Percentiles rank a stretch among this genome's conserved stretches.
Evolutionary conservation across 352 stramenopile species (phyloP).

Genomic region (Pythium apleroticum): DNA sequence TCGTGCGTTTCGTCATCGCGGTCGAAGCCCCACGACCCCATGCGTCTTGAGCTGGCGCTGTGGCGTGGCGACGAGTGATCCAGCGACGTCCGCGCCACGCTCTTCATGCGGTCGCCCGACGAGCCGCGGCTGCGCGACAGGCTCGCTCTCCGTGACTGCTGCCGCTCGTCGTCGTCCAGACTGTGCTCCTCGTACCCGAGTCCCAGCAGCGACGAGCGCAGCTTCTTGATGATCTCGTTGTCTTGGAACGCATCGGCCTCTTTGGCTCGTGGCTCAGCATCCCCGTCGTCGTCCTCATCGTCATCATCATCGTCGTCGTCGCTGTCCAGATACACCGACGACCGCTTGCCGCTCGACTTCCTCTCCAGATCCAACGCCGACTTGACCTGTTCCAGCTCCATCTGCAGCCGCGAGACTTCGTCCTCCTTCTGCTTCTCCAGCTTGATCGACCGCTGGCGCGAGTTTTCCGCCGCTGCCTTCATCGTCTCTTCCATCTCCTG

Average conservation of each 20-base stretch:
- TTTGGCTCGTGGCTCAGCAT: not conserved
- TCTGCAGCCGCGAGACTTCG: conserved; percentile 48
- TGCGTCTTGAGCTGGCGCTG: not conserved
- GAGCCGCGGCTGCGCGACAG: not conserved
- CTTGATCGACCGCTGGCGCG: conserved; percentile 56
- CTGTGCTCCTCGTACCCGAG: conserved; percentile 15
- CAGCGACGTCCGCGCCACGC: conserved; percentile 9
- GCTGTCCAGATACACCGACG: conserved; percentile 26
- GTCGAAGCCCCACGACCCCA: conserved; percentile 24
- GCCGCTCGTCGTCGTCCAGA: not conserved
- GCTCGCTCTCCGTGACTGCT: not conserved
- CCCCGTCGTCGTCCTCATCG: not conserved
- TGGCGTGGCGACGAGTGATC: conserved; percentile 23
- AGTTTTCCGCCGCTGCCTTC: conserved; percentile 44
- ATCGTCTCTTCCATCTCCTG: conserved; percentile 64
- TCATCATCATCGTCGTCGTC: conserved; percentile 26
- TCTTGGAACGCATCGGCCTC: conserved; percentile 22
- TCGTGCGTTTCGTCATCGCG: conserved; percentile 28
- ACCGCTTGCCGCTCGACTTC: conserved; percentile 37
- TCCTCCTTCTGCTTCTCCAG: conserved; percentile 56
- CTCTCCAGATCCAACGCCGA: conserved; percentile 55
- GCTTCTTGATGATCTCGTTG: conserved; percentile 24
- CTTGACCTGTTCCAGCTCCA: conserved; percentile 50
- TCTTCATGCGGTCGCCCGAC: conserved; percentile 4
- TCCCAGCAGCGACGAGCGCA: conserved; percentile 25